These are phyloP conservation scores for Spergularia bocconei DNA, from an alignment of 148 eudicot genomes.

Conservation along the genomic window DNA sequence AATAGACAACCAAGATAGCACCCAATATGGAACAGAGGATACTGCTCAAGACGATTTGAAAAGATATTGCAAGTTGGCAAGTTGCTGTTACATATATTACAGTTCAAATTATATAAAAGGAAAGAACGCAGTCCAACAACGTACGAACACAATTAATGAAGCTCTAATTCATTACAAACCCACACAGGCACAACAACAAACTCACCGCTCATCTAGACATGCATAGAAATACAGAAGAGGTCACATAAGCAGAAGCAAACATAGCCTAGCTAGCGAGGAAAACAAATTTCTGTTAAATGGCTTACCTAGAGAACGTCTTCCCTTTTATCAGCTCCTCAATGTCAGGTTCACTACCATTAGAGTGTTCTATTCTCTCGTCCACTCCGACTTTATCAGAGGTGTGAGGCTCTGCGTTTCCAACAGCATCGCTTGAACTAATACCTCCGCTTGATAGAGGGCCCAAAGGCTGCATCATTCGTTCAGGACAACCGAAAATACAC, in stretches of 20 bases:
- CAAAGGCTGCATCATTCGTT: constrained; percentile 39
- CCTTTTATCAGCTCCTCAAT: constrained; percentile 75
- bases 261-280: background rate
- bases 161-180: background rate
- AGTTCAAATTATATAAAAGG: background rate
- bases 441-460: constrained; percentile 30
- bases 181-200: background rate
- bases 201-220: background rate
- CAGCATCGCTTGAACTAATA: constrained; percentile 28
- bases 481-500: background rate
- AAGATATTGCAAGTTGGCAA: background rate
- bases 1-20: background rate
- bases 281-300: background rate
- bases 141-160: background rate
- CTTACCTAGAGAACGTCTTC: constrained; percentile 71
- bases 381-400: constrained; percentile 27
- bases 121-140: background rate
- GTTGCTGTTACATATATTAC: no score
- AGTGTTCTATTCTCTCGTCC: constrained; percentile 22
- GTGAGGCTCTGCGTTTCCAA: constrained; percentile 30
- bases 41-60: background rate
- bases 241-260: background rate
- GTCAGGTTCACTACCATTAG: constrained; percentile 42
- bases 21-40: background rate
- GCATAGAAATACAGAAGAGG: background rate